Base-by-base conservation (phyloP, 2,329 filamentous ascomycete species). In the Botrytis elliptica region DNA sequence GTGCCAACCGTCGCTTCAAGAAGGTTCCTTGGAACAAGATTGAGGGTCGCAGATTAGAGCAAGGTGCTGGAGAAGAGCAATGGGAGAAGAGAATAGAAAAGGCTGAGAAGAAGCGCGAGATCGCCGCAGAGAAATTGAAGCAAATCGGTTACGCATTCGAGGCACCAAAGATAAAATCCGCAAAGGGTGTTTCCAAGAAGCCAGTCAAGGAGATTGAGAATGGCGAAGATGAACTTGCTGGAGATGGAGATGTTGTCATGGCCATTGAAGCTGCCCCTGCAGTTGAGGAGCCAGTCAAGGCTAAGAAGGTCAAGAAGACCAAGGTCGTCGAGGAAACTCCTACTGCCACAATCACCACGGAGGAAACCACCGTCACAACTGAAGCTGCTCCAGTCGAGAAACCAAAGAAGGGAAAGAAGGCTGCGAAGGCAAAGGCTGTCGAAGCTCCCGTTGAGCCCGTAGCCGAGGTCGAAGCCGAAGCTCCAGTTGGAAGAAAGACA, bases 1-100 rank as follows among this genome's bases (percentile, higher is more conserved):
- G 94, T 55, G 93, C 94, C 79, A 95, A 97, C 83, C 90, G 90
- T 80, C 92, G 95, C 73, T 98, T 96, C 87, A 97, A 97, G 87
- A 88, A 88, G 76, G 90, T 95, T 20, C 95, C 96, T 33, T 92
- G 93, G 87, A 96, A 94, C 84, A 93, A 93, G 84, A 92, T 98
- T 82, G 92, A 92, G 75, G 93, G 93, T 68, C 87, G 90, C 78
- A 88, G 89, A 78, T 86, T 98, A 77, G 90, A 91, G 79, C 89
- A 91, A 81, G 92, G 93, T 60, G 88, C 89, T 77, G 89, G 91
- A 33, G 89, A 94, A 80, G 89, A 91, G 52, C 85, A 86, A n/a
- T 99, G 96, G 96, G 86, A 90, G 74, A 89, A 89, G 84, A 92
- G 91, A 82, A 89, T 96, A 72, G 84, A 87, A 71, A 90, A 88